Evolutionary conservation across 176 grass and related monocot genomes (phyloP).

Genomic region (Coix lacrymajobi): DNA sequence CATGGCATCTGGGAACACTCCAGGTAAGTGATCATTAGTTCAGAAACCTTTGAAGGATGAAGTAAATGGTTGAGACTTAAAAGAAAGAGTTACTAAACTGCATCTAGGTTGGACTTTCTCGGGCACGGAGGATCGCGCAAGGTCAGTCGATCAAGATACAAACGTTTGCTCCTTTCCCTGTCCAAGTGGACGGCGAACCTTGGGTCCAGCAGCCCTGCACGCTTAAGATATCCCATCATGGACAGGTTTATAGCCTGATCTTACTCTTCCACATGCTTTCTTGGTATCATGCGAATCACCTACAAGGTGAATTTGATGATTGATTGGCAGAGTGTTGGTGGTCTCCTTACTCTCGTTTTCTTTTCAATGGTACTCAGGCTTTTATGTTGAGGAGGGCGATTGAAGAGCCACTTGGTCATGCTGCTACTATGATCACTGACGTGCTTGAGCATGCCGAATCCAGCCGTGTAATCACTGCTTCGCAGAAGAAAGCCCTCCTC

Average conservation of each 20-base stretch:
- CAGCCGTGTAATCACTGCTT: conserved; percentile 47
- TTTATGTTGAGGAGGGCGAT: conserved; percentile 70
- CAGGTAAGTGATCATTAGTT: conserved; percentile 38
- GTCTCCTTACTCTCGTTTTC: neutral
- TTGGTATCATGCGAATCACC: neutral
- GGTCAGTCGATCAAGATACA: conserved; percentile 54
- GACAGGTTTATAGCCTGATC: conserved; percentile 34
- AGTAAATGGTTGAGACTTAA: neutral
- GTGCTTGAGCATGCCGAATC: conserved; percentile 77
- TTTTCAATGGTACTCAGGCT: conserved; percentile 36
- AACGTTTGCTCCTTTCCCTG: conserved; percentile 48
- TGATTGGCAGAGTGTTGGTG: neutral
- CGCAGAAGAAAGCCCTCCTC: conserved; percentile 63
- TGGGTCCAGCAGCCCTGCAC: conserved; percentile 66
- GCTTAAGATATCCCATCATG: conserved; percentile 70
- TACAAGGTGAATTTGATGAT: neutral
- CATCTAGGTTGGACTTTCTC: conserved; percentile 67
- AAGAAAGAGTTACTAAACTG: neutral
- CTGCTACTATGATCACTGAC: conserved; percentile 58
- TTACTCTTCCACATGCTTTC: neutral
- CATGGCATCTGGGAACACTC: conserved; percentile 72
- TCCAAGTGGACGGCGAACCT: conserved; percentile 82
- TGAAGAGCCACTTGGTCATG: conserved; percentile 52
- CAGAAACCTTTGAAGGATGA: neutral
- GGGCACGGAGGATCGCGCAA: conserved; percentile 61